Evolutionary conservation across 345 rosid genomes (phyloP), one percentile per base, ranked within the genome.

Genomic region (Salix brachista): DNA sequence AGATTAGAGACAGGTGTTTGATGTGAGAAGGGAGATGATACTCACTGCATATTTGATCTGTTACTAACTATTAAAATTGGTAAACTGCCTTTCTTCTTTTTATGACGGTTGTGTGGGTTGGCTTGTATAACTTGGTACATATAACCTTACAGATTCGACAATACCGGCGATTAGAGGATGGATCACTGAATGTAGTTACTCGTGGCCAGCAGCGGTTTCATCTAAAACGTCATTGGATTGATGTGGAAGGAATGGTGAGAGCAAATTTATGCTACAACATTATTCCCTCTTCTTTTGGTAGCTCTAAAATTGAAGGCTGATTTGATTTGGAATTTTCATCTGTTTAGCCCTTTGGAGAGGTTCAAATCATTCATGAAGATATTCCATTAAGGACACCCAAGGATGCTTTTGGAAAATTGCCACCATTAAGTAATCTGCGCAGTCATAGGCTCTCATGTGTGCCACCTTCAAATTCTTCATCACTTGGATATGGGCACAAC

Each of bases 141-240:
- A 56, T 46, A 54, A 64, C 54, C 67, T 44, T 79, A 19, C 89
- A 96, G 99, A 93, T 96, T 85, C 90, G 98, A 46, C 97, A 96
- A 72, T 89, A 85, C 70, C 88, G 99, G 66, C 83, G 92, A 23
- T 82, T 93, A 78, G 94, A 88, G 77, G 97, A 93, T 86, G 97
- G 97, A 41, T 88, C 97, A 25, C 85, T 92, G 71, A 96, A 96
- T 78, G 90, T 94, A 67, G 89, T 96, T 68, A 91, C 97, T 79
- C 97, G 97, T 65, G 99, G 99, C 54, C 91, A 90, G 72, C 99
- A 96, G 77, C 90, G 99, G 58, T 93, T 93, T 83, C 88, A 77
- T 76, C 67, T 96, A 74, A 91, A 79, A 82, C 95, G 89, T 25
- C 84, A 85, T 66, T 93, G 96, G 97, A 86, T 85, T 81, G 99